Base-by-base conservation (phyloP, 345 rosid genomes). In the Raphanus sativus region DNA sequence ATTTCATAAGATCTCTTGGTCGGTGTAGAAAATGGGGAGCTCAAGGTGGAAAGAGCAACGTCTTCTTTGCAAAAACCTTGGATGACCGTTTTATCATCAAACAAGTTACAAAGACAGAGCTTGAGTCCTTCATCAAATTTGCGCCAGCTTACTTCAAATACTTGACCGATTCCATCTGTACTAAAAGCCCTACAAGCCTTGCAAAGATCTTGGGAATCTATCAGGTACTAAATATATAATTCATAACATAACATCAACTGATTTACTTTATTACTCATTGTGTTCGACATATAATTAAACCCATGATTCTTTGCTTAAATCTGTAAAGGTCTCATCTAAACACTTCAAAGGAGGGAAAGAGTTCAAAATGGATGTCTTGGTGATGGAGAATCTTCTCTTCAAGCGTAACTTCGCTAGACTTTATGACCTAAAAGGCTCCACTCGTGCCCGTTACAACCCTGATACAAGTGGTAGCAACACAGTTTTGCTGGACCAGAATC, bases 1-100 rank as follows among this genome's bases (percentile, higher is more conserved):
- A 95, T 77, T 95, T 84, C 66, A 60, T 95, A 65, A 87, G 94
- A 70, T 95, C 99, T 75, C 93, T 95, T 62, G 88, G 98, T 76
- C 98, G 94, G 30, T 95, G 99, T 85, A 91, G 89, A 83, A 95
- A 95, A 86, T 95, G 99, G 99, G 97, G 94, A 54, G 98, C 99
- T 59, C 98, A 95, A 50, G 98, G 99, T 76, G 98, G 99, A 74
- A 95, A 95, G 90, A 95, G 99, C 85, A 95, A 92, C 72, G 99
- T 89, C 67, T 95, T 95, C 81, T 95, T 95, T 71, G 99, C 99
- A 32, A 95, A 95, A 83, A 86, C 97, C 63, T 87, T 91, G 83
- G 99, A 95, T 68, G 99, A 95, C 61, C 91, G 99, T 21, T 95
- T 95, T 77, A 91, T 95, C 67, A 89, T 95, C 87, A 95, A 95